A percentile compares a stretch with the other conserved stretches of the same genome.
These are phyloP conservation scores for Elaeis oleifera DNA, from an alignment of 202 grass and related monocot genomes.

Conservation along the genomic window DNA sequence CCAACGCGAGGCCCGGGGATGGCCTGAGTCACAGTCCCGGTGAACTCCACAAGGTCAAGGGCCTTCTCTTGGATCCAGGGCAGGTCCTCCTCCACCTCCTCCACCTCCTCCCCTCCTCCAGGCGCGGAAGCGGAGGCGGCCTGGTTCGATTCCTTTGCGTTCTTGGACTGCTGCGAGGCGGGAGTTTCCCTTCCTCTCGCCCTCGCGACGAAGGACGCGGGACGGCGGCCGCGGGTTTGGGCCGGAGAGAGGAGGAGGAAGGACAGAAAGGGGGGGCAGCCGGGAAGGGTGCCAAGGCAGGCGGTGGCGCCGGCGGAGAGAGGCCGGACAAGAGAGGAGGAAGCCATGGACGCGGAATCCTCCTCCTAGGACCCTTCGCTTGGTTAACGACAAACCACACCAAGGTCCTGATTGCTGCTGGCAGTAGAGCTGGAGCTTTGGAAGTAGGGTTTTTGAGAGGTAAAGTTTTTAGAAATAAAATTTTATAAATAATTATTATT, in stretches of 20 bases:
- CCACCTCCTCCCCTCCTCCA: conserved; percentile 39
- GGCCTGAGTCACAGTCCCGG: conserved; percentile 80
- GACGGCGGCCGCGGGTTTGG: neutral
- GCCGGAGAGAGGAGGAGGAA: neutral
- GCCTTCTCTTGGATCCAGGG: conserved; percentile 99
- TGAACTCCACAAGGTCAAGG: conserved; percentile 93
- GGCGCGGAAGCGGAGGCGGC: neutral
- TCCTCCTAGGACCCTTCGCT: neutral
- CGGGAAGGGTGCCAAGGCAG: neutral
- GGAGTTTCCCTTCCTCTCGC: neutral
- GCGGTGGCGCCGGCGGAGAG: neutral
- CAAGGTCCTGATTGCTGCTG: no score
- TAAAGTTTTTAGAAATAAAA: no score
- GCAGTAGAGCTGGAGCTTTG: no score
- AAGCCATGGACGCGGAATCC: neutral
- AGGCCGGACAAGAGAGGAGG: neutral
- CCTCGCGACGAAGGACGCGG: neutral
- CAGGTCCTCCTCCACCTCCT: conserved; percentile 86
- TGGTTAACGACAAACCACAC: no score
- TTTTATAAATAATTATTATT: no score
- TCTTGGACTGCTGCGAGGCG: neutral
- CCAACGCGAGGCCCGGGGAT: conserved; percentile 74
- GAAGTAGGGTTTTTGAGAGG: no score
- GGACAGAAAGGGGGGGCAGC: neutral
- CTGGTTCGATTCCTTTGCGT: neutral